A percentile compares a stretch with the other conserved stretches of the same genome.
These are phyloP conservation scores for Epichloe sylvatica DNA, from an alignment of 2,329 filamentous ascomycete species.

Conservation along the genomic window DNA sequence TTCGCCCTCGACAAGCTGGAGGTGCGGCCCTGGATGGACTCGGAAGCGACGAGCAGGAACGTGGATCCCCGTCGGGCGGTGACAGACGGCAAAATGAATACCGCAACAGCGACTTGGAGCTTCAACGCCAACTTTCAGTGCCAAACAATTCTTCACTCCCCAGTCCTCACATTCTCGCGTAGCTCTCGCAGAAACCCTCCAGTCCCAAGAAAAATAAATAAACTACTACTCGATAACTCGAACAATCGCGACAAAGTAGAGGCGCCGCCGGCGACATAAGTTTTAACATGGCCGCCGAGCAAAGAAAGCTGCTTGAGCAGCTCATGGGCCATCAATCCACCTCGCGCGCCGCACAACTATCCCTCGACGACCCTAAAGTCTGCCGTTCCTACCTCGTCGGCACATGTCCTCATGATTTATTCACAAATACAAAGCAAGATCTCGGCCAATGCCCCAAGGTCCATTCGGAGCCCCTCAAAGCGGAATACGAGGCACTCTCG, in stretches of 20 bases:
- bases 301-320: slow-evolving; percentile 96
- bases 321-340: slow-evolving; percentile 67
- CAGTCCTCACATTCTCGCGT: background rate
- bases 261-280: background rate
- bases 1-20: slow-evolving; percentile 7
- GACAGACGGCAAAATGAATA: slow-evolving; percentile 1
- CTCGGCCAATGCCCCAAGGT: slow-evolving; percentile 78
- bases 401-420: slow-evolving; percentile 94
- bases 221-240: too few species aligned
- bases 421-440: slow-evolving; percentile 98
- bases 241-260: background rate
- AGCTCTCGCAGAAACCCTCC: background rate
- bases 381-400: slow-evolving; percentile 90
- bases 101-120: background rate
- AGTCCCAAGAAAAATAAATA: too few species aligned
- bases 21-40: background rate
- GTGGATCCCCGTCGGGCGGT: slow-evolving; percentile 11
- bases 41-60: background rate
- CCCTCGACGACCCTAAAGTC: slow-evolving; percentile 81
- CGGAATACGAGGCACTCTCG: slow-evolving; percentile 68
- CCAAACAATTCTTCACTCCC: background rate
- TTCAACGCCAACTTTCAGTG: background rate
- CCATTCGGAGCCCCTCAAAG: slow-evolving; percentile 76
- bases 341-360: slow-evolving; percentile 65
- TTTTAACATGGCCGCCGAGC: slow-evolving; percentile 74